Conservation (phyloP, 2,329 filamentous ascomycete species). For the Sporothrix pseudoabietina region DNA sequence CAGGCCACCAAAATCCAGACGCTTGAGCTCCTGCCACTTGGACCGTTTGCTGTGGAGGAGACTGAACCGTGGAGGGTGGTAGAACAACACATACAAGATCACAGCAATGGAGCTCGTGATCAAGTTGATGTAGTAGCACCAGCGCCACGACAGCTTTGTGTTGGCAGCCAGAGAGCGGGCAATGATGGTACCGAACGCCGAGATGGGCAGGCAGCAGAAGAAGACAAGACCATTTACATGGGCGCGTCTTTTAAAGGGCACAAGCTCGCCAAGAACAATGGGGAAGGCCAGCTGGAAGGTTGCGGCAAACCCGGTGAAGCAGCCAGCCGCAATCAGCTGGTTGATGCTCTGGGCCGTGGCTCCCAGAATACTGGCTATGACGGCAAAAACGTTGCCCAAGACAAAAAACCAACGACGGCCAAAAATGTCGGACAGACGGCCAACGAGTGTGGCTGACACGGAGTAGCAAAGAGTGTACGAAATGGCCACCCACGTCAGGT, state of each 20-base stretch:
- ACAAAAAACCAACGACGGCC: constrained; percentile 48
- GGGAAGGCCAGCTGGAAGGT: constrained; percentile 45
- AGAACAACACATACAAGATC: constrained; percentile 45
- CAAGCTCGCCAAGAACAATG: constrained; percentile 46
- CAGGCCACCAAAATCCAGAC: constrained; percentile 47
- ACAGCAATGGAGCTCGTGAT: constrained; percentile 43
- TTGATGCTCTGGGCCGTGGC: constrained; percentile 42
- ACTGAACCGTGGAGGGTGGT: constrained; percentile 47
- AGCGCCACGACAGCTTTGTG: constrained; percentile 44
- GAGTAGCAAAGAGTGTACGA: constrained; percentile 43
- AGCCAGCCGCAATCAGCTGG: constrained; percentile 42
- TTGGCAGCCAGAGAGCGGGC: constrained; percentile 40
- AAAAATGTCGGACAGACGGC: constrained; percentile 46
- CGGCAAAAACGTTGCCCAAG: constrained; percentile 43
- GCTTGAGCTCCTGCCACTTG: constrained; percentile 41
- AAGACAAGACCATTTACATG: constrained; percentile 40
- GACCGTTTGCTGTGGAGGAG: constrained; percentile 45
- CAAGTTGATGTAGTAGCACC: constrained; percentile 48
- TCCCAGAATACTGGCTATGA: constrained; percentile 44
- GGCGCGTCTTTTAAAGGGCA: constrained; percentile 48
- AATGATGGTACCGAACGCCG: constrained; percentile 41
- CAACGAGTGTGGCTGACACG: constrained; percentile 43
- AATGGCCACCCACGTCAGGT: constrained; percentile 44
- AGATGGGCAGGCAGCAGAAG: constrained; percentile 41
- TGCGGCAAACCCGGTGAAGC: constrained; percentile 43